Conservation (phyloP, 352 stramenopile genomes). For the Phytophthora vignae region DNA sequence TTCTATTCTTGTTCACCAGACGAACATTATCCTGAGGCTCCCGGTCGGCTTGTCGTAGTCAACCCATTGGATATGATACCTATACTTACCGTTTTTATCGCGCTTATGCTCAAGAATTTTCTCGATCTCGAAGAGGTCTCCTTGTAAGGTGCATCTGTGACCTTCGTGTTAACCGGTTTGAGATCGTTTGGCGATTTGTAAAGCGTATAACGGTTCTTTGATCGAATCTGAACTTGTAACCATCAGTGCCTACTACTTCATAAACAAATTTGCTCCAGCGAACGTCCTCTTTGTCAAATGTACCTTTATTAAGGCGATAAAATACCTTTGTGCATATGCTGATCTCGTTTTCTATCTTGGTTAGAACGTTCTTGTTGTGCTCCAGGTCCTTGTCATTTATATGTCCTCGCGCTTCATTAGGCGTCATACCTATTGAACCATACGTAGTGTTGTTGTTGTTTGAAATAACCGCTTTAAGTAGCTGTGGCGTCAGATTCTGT, state of each 20-base stretch:
- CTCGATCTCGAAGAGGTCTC: conserved; percentile 21
- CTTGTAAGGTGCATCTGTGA: too few relatives aligned
- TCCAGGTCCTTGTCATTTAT: conserved; percentile 9
- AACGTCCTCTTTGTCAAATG: too few relatives aligned
- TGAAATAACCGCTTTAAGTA: conserved; percentile 17
- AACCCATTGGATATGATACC: conserved; percentile 34
- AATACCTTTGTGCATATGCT: too few relatives aligned
- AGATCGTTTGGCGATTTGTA: too few relatives aligned
- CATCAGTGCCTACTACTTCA: too few relatives aligned
- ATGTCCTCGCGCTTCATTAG: conserved; percentile 25
- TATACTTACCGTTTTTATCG: conserved; percentile 5
- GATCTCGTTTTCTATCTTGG: too few relatives aligned
- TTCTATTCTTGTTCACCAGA: conserved; percentile 6
- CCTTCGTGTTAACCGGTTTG: too few relatives aligned
- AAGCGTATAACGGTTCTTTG: too few relatives aligned
- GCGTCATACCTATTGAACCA: conserved; percentile 19
- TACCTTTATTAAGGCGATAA: too few relatives aligned
- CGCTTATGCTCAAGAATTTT: conserved; percentile 15
- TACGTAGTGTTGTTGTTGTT: conserved; percentile 28
- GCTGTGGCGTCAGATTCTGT: background rate
- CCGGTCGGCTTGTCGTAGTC: conserved; percentile 27
- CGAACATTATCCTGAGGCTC: conserved; percentile 30
- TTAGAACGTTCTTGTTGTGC: conserved; percentile 18
- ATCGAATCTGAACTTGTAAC: too few relatives aligned
- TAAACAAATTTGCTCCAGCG: too few relatives aligned